Base-by-base conservation (phyloP, 2,329 filamentous ascomycete genomes). In the Alternaria sp. region DNA sequence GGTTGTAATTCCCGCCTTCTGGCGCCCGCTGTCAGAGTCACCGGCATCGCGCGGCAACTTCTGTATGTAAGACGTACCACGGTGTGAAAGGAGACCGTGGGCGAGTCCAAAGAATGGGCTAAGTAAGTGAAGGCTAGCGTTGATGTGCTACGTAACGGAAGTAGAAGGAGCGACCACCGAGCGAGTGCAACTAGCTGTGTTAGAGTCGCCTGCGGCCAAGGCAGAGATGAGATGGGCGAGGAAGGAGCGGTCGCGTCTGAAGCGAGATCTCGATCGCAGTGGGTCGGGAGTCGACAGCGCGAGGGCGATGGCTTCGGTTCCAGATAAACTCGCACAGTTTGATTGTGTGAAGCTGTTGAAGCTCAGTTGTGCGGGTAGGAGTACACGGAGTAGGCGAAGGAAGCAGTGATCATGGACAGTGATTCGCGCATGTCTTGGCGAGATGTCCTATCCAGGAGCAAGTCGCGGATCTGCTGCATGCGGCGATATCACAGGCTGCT, bases 381-480 rank as follows among this genome's bases (percentile, higher is more conserved):
- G 44, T 32, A 21, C 28, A 17, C 19, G 47, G 36, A 21, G 11
- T 43, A 51, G 52, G 19, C 59, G 51, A 25, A 36, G 17, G 52
- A 51, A 17, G 51, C 61, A 56, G 44, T 58, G 54, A 43, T 50
- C 47, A 51, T 57, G 61, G 59, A 56, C 47, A 28, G 50, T 47
- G 58, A 60, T 10, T 57, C 45, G 40, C 44, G 30, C 54, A 36
- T 56, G 57, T 62, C 67, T 72, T 73, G 69, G 71, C 68, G 64
- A 61, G 60, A 63, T 67, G 65, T 66, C 57, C 62, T 54, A 57
- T 54, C 43, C 53, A 57, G 61, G 64, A 54, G 63, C 61, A 51
- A 50, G 52, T 45, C 40, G 61, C 47, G 13, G 44, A 47, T 30
- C 19, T 28, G 30, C 50, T 57, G 40, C 53, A 57, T 25, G 40